Conservation (phyloP, 306 rosid species). For the Trifolium fragiferum region DNA sequence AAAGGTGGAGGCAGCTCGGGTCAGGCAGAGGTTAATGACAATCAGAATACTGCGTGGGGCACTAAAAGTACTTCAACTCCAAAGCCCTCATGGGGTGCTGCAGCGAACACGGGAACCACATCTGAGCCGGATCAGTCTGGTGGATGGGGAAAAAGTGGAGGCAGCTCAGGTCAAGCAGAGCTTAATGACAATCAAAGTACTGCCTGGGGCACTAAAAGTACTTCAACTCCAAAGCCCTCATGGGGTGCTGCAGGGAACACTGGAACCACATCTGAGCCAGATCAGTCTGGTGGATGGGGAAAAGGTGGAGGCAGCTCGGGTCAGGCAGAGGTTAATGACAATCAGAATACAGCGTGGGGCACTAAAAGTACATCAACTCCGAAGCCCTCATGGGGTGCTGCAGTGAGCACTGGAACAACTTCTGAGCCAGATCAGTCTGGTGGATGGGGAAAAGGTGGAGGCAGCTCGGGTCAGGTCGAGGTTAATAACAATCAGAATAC, state of each 20-base stretch:
- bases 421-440: conserved; percentile 50
- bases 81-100: conserved; percentile 75
- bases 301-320: conserved; percentile 49
- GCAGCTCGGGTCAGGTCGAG: conserved; percentile 48
- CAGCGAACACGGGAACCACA: conserved; percentile 43
- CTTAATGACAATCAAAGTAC: conserved; percentile 35
- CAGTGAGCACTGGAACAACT: conserved; percentile 42
- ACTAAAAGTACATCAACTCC: conserved; percentile 54
- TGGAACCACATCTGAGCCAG: conserved; percentile 41
- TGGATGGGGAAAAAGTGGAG: conserved; percentile 61
- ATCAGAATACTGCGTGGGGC: conserved; percentile 60
- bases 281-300: conserved; percentile 58
- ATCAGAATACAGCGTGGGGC: conserved; percentile 61
- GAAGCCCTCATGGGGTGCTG: conserved; percentile 76
- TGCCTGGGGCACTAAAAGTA: conserved; percentile 47
- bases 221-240: conserved; percentile 55
- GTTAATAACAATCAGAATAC: conserved; percentile 37
- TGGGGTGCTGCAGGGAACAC: conserved; percentile 71
- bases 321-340: conserved; percentile 43
- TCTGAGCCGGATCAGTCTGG: conserved; percentile 50
- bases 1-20: conserved; percentile 48
- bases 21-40: conserved; percentile 42
- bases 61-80: conserved; percentile 54
- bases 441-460: conserved; percentile 56
- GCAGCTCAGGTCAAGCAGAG: conserved; percentile 50